Conservation (phyloP, 2,329 filamentous ascomycete genomes). For the Colletotrichum scovillei region DNA sequence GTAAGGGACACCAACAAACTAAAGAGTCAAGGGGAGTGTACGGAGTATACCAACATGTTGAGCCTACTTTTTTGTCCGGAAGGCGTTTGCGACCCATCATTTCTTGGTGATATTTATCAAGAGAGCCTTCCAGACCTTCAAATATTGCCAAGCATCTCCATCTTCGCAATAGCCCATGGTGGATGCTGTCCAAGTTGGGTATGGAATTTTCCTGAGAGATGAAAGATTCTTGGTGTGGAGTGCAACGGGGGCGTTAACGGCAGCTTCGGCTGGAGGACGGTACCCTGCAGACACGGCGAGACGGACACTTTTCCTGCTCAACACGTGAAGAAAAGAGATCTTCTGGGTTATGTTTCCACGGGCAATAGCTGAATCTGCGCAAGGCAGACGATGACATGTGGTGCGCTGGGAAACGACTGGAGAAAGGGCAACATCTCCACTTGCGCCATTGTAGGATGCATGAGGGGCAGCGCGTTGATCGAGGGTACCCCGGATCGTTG, state of each 20-base stretch:
- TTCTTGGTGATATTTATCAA: not conserved
- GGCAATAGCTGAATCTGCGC: slow-evolving; percentile 11
- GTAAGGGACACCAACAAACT: not conserved
- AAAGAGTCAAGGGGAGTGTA: not conserved
- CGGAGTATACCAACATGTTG: not conserved
- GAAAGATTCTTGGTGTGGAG: slow-evolving; percentile 21
- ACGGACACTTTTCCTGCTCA: slow-evolving; percentile 21
- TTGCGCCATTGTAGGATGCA: slow-evolving; percentile 2
- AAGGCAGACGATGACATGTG: slow-evolving; percentile 17
- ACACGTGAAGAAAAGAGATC: slow-evolving; percentile 28
- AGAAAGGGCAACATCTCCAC: slow-evolving; percentile 17
- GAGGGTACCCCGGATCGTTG: slow-evolving; percentile 35
- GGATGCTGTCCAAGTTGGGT: slow-evolving; percentile 10
- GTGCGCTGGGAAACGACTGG: slow-evolving; percentile 3
- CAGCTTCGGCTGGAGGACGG: slow-evolving; percentile 15
- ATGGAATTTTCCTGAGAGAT: slow-evolving; percentile 25
- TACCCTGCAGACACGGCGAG: slow-evolving; percentile 22
- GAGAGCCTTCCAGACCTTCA: not conserved
- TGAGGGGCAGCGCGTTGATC: slow-evolving; percentile 28
- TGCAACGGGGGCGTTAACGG: not conserved
- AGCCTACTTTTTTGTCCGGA: not conserved
- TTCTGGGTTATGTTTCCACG: not conserved
- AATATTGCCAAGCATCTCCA: not conserved
- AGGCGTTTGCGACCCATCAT: slow-evolving; percentile 1
- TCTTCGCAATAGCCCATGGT: not conserved